phyloP scores from a whole-genome alignment of 2,329 filamentous ascomycete genomes.

The Ophiocordyceps camponoti-saundersi region DNA sequence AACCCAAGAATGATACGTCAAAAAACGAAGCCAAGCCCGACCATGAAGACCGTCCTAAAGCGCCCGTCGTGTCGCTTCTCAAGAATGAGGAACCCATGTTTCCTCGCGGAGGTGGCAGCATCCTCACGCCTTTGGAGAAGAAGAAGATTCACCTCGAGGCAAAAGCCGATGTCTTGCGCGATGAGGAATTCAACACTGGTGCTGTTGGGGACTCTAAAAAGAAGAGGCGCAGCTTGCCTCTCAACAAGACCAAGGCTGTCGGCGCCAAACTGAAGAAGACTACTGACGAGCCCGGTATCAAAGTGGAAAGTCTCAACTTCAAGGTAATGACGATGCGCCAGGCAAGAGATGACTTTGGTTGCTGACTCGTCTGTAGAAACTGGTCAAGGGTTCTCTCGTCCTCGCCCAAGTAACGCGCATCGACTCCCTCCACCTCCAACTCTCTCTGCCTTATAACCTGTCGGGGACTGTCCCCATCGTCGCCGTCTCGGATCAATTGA shows the following conservation, averaged over 20 bases:
- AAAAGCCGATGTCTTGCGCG: conserved; percentile 78
- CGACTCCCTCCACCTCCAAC: conserved; percentile 58
- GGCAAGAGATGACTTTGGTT: conserved; percentile 2
- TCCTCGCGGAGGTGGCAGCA: conserved; percentile 77
- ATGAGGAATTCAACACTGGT: conserved; percentile 48
- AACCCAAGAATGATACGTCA: conserved; percentile 26
- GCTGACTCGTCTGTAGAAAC: conserved; percentile 36
- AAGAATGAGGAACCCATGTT: conserved; percentile 80
- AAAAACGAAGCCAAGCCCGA: conserved; percentile 22
- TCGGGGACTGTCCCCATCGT: conserved; percentile 80
- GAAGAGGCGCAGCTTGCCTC: conserved; percentile 19
- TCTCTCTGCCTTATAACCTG: conserved; percentile 85
- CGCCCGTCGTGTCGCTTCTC: conserved; percentile 25
- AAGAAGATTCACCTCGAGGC: conserved; percentile 94
- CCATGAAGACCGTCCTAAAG: conserved; percentile 14
- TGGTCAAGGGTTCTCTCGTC: conserved; percentile 72
- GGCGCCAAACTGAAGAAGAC: conserved; percentile 28
- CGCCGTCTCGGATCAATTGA: conserved; percentile 72
- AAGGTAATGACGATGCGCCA: conserved; percentile 41
- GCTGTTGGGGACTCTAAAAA: conserved; percentile 31
- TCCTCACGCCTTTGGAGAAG: conserved; percentile 83
- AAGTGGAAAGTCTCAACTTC: conserved; percentile 75
- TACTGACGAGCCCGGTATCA: conserved; percentile 27
- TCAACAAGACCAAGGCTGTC: conserved; percentile 37
- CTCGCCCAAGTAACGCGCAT: conserved; percentile 76